A percentile compares a stretch with the other conserved stretches of the same genome.
These are phyloP conservation scores for Boletus rubescentipes DNA, from an alignment of 768 basidiomycete species.

Conservation along the genomic window DNA sequence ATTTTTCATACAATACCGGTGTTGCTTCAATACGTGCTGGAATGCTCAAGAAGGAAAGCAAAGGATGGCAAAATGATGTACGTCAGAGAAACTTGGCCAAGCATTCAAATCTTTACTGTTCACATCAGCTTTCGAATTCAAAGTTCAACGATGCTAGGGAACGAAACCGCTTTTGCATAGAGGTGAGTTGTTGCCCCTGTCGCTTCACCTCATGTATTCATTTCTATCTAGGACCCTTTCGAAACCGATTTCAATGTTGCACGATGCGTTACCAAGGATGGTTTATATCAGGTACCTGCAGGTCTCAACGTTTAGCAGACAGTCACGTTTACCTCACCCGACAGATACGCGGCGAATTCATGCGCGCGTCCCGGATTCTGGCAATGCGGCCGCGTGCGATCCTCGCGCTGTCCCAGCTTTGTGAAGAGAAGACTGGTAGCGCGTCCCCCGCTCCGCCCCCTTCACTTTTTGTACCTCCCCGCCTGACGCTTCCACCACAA, in stretches of 20 bases:
- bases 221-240: slow-evolving; percentile 78
- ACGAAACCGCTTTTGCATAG: slow-evolving; percentile 93
- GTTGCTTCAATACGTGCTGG: slow-evolving; percentile 92
- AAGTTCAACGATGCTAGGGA: slow-evolving; percentile 76
- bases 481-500: slow-evolving; percentile 57
- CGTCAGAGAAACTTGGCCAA: slow-evolving; percentile 24
- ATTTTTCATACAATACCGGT: slow-evolving; percentile 88
- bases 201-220: not conserved
- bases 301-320: not conserved
- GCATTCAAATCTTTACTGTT: slow-evolving; percentile 7
- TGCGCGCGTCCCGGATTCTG: slow-evolving; percentile 90
- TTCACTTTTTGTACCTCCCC: slow-evolving; percentile 44
- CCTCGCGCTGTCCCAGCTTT: slow-evolving; percentile 82
- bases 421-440: slow-evolving; percentile 76
- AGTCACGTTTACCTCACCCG: not conserved
- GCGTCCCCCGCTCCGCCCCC: slow-evolving; percentile 41
- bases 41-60: slow-evolving; percentile 82
- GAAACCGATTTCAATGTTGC: slow-evolving; percentile 96
- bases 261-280: slow-evolving; percentile 94
- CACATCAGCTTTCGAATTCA: slow-evolving; percentile 43
- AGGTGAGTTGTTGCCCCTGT: slow-evolving; percentile 48
- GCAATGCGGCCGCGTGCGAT: slow-evolving; percentile 76
- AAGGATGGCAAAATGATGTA: slow-evolving; percentile 95
- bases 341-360: slow-evolving; percentile 97
- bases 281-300: slow-evolving; percentile 76